A percentile compares a stretch with the other conserved stretches of the same genome.
These are phyloP conservation scores for Thalassiosira hispida DNA, from an alignment of 352 stramenopile species.

Conservation along the genomic window DNA sequence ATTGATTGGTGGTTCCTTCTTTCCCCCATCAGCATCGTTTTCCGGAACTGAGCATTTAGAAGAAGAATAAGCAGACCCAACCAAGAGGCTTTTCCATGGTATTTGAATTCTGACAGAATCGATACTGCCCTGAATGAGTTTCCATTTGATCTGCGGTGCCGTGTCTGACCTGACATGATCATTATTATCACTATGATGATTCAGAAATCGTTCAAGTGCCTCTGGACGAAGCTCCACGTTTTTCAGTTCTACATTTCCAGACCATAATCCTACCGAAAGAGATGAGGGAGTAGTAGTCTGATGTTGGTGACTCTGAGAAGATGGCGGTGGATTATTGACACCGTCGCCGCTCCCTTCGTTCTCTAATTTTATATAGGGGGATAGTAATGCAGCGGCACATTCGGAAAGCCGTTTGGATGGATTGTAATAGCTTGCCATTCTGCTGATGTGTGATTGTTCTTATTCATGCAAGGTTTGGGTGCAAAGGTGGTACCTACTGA, in stretches of 20 bases:
- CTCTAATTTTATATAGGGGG: slow-evolving; percentile 62
- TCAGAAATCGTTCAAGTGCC: slow-evolving; percentile 60
- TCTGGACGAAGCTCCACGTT: slow-evolving; percentile 58
- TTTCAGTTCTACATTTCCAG: slow-evolving; percentile 58
- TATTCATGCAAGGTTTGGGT: too few relatives aligned
- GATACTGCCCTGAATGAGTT: slow-evolving; percentile 51
- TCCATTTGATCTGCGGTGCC: slow-evolving; percentile 50
- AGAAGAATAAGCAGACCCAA: slow-evolving; percentile 51
- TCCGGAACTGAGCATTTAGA: neutral
- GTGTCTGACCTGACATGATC: neutral
- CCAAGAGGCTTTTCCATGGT: slow-evolving; percentile 58
- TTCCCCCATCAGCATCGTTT: slow-evolving; percentile 1
- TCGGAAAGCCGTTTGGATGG: slow-evolving; percentile 59
- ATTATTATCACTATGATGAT: slow-evolving; percentile 26
- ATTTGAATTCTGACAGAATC: slow-evolving; percentile 58
- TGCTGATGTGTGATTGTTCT: too few relatives aligned
- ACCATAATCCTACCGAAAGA: slow-evolving; percentile 60
- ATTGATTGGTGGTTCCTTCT: neutral
- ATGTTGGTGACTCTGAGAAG: neutral
- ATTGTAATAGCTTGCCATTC: slow-evolving; percentile 51
- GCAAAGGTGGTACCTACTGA: too few relatives aligned
- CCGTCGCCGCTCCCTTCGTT: slow-evolving; percentile 14
- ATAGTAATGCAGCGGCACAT: slow-evolving; percentile 49
- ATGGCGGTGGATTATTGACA: neutral
- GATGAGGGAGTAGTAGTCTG: slow-evolving; percentile 5